These are phyloP conservation scores for Mycena galopus DNA, from an alignment of 768 basidiomycete genomes.

Conservation along the genomic window DNA sequence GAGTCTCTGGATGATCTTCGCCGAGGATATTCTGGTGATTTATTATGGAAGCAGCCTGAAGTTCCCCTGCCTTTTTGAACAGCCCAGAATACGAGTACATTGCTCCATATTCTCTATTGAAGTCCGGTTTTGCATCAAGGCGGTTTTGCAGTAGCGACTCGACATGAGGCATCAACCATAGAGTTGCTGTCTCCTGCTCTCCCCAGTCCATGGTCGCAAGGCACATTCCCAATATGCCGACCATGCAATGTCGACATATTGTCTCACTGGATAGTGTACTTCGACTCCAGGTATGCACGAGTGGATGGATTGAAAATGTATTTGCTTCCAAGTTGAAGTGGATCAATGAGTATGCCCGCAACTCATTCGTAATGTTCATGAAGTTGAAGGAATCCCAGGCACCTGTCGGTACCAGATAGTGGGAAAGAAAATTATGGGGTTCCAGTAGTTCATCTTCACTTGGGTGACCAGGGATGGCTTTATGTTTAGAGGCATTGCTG, in stretches of 20 bases:
- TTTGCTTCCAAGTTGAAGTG: neutral
- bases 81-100: neutral
- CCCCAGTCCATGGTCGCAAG: neutral
- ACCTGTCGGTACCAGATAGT: neutral
- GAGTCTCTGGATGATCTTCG: too few species aligned
- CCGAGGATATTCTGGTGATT: neutral
- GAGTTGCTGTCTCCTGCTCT: neutral
- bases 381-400: neutral
- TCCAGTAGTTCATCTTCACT: conserved; percentile 8
- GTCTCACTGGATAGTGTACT: too few species aligned
- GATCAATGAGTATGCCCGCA: conserved; percentile 4
- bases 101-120: neutral
- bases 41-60: neutral
- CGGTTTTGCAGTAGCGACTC: neutral
- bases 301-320: conserved; percentile 11
- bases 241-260: neutral
- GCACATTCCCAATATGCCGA: neutral
- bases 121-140: neutral
- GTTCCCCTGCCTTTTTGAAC: neutral
- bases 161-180: neutral
- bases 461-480: neutral
- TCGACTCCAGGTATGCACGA: conserved; percentile 1
- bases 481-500: neutral
- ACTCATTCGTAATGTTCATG: conserved; percentile 1
- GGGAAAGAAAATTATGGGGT: conserved; percentile 3